phyloP scores from a whole-genome alignment of 306 rosid species.

The Casuarina glauca region DNA sequence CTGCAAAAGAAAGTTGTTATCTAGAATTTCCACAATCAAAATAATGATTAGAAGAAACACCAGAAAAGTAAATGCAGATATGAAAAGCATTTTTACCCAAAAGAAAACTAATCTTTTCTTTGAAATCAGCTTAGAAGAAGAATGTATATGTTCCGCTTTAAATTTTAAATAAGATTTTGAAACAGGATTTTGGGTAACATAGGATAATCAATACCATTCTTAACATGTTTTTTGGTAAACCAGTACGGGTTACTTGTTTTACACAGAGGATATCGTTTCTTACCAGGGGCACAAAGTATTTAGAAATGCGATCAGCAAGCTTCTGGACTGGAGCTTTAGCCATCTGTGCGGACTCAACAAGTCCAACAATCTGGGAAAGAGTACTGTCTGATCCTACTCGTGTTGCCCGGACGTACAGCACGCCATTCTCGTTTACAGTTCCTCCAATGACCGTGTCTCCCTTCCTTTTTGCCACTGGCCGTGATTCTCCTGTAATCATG shows the following conservation, averaged over 20 bases:
- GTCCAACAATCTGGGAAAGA: conserved; percentile 76
- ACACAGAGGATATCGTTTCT: neutral
- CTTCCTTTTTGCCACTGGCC: conserved; percentile 50
- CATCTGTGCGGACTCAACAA: conserved; percentile 89
- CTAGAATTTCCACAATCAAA: neutral
- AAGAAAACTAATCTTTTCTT: too few relatives aligned
- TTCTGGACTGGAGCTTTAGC: conserved; percentile 93
- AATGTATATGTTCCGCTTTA: too few relatives aligned
- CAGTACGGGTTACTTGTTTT: too few relatives aligned
- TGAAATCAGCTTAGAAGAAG: too few relatives aligned
- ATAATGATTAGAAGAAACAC: neutral
- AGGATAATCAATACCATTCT: too few relatives aligned
- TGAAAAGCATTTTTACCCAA: too few relatives aligned
- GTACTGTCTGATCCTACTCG: conserved; percentile 88
- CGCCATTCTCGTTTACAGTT: conserved; percentile 79
- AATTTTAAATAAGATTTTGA: too few relatives aligned
- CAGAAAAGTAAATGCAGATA: neutral
- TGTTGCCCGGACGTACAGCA: conserved; percentile 65
- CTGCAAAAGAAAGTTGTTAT: conserved; percentile 33
- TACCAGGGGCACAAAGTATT: conserved; percentile 82
- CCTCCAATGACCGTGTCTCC: conserved; percentile 83
- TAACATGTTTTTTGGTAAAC: too few relatives aligned
- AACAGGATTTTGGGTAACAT: too few relatives aligned
- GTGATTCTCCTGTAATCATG: conserved; percentile 86
- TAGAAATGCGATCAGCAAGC: conserved; percentile 73